Conservation (phyloP, 2,329 filamentous ascomycete species). For the Alternaria gansuensis region DNA sequence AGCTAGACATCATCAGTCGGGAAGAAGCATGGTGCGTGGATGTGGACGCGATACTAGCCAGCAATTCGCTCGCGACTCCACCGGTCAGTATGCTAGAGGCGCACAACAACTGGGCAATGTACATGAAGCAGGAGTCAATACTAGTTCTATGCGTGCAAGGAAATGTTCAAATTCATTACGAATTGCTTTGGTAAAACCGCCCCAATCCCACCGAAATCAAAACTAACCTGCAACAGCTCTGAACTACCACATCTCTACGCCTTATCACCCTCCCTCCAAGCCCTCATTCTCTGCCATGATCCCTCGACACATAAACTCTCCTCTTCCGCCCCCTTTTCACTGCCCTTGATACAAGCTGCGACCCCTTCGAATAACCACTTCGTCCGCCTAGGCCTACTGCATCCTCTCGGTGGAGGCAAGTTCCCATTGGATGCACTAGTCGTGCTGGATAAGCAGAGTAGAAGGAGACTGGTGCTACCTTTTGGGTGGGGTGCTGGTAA, state of each 20-base stretch:
- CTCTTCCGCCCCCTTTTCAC: slow-evolving; percentile 34
- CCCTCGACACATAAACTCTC: slow-evolving; percentile 43
- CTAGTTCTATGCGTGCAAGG: slow-evolving; percentile 49
- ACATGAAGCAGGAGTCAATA: slow-evolving; percentile 29
- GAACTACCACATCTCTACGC: slow-evolving; percentile 43
- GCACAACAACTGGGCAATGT: slow-evolving; percentile 42
- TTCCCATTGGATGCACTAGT: slow-evolving; percentile 57
- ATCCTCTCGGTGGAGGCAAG: slow-evolving; percentile 57
- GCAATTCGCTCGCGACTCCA: slow-evolving; percentile 33
- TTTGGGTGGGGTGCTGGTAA: slow-evolving; percentile 57
- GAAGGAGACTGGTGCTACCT: slow-evolving; percentile 54
- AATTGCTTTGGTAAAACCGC: slow-evolving; percentile 45
- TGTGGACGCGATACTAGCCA: slow-evolving; percentile 42
- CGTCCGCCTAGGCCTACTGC: slow-evolving; percentile 54
- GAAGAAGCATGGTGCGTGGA: slow-evolving; percentile 49
- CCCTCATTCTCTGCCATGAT: slow-evolving; percentile 48
- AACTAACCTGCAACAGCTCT: slow-evolving; percentile 28
- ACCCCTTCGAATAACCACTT: slow-evolving; percentile 50
- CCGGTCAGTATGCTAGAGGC: slow-evolving; percentile 29
- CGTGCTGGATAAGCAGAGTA: slow-evolving; percentile 51
- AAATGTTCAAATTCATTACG: slow-evolving; percentile 47
- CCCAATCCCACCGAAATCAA: neutral
- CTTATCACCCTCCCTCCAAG: slow-evolving; percentile 46
- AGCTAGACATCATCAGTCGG: slow-evolving; percentile 40
- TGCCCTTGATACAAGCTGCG: slow-evolving; percentile 47